Evolutionary conservation across 2,329 filamentous ascomycete genomes (phyloP), one percentile per base, ranked within the genome.

Genomic region (Penicillium sp.): DNA sequence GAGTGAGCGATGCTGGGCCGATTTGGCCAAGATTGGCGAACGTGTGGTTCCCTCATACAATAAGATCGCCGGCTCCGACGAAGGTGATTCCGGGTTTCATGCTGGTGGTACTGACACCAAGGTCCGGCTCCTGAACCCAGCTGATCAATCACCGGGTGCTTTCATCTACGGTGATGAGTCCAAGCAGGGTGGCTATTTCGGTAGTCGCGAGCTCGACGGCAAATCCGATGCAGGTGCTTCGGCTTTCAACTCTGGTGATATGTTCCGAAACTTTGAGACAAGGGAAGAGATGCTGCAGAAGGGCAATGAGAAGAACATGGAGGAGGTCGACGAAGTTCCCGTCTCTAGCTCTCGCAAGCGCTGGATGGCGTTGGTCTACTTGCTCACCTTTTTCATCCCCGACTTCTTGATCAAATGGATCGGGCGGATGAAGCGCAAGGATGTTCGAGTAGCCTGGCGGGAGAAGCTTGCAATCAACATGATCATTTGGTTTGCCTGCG

Each of bases 381-480:
- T 90, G 35, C 79, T 99, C 61, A 99, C 95, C 3, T 99, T 88
- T 82, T 92, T 88, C 67, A 81, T 96, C 48, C 95, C 95, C 5
- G 93, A 97, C 73, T 90, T 96, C 68, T 70, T 89, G 45, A 90
- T 98, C 73, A 86, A 87, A 55, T 82, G 83, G 68, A 62, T 96
- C 42, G 94, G 94, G 22, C 85, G 90, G 54, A 97, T 97, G 89
- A 85, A 90, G 60, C 90, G 95, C 62, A 96, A 96, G 73, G 95
- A 99, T 75, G 87, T 99, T 8, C 90, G 93, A 25, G 84, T 90
- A 74, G 95, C 95, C 0, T 99, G 95, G 95, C 86, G 95, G 72
- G 95, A 99, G 76, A 99, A 99, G 82, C 76, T 99, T 60, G 94
- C 95, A 55, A 99, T 99, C 83, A 99, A 99, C 81, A 83, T 99